phyloP scores from a whole-genome alignment of 306 rosid genomes.

The Gastrolobium bilobum region DNA sequence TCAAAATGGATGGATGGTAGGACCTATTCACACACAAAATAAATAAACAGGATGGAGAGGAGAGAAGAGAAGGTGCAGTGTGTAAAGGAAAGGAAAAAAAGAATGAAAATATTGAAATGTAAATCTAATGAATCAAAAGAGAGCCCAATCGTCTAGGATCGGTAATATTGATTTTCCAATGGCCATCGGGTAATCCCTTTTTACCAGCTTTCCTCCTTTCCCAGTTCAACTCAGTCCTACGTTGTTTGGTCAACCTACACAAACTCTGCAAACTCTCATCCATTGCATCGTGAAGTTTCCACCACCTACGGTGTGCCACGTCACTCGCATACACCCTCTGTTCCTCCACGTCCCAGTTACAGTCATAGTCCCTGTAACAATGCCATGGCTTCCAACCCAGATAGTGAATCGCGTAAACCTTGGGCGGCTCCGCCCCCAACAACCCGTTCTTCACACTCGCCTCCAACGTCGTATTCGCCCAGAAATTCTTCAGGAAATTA shows the following conservation, averaged over 20 bases:
- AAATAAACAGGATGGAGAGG: too few relatives aligned
- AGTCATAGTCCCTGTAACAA: conserved; percentile 84
- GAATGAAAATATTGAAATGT: background rate
- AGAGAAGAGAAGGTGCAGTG: too few relatives aligned
- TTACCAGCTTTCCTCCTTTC: conserved; percentile 57
- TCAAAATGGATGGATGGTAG: too few relatives aligned
- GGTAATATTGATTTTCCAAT: conserved; percentile 74
- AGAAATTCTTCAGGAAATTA: conserved; percentile 76
- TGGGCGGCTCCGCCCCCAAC: conserved; percentile 73
- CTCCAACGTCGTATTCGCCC: conserved; percentile 75
- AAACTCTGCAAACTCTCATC: conserved; percentile 57
- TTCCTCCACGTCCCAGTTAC: conserved; percentile 74
- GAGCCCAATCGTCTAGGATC: conserved; percentile 69
- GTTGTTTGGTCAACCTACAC: conserved; percentile 64
- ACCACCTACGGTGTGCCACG: conserved; percentile 82
- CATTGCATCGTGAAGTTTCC: conserved; percentile 76
- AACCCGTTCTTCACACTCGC: conserved; percentile 59
- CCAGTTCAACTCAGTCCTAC: conserved; percentile 70
- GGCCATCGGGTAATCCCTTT: conserved; percentile 53
- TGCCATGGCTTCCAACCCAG: conserved; percentile 86
- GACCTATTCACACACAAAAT: too few relatives aligned
- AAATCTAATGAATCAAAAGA: conserved; percentile 50
- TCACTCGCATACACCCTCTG: conserved; percentile 79
- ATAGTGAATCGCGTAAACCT: conserved; percentile 72
- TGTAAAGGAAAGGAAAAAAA: background rate